A percentile compares a stretch with the other conserved stretches of the same genome.
Conservation (phyloP, 495 filamentous ascomycete genomes). For the Penicillium manginii region DNA sequence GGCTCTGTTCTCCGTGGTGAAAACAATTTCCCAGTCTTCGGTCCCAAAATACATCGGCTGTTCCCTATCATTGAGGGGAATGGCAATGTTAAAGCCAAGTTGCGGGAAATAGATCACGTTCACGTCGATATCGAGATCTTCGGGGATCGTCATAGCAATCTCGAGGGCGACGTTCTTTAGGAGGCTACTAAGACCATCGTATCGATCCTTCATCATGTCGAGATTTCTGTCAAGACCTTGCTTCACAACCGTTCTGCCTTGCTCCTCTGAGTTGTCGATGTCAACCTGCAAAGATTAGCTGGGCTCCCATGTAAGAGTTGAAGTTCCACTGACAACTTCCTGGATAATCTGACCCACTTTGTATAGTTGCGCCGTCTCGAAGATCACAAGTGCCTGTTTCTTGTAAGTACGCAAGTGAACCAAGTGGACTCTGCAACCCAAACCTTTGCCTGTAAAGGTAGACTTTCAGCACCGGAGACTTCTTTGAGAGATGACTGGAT, state of each 20-base stretch:
- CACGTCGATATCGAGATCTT: conserved; percentile 61
- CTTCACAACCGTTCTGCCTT: conserved; percentile 73
- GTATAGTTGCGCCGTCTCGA: conserved; percentile 59
- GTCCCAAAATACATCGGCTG: conserved; percentile 68
- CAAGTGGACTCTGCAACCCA: conserved; percentile 5
- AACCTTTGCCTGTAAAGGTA: conserved; percentile 65
- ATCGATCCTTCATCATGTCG: conserved; percentile 75
- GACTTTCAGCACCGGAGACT: conserved; percentile 55
- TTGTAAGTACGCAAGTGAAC: conserved; percentile 13
- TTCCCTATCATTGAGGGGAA: conserved; percentile 65
- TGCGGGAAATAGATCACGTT: conserved; percentile 89
- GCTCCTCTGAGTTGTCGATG: conserved; percentile 76
- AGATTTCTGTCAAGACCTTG: conserved; percentile 74
- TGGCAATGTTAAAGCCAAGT: conserved; percentile 84
- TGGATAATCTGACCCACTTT: conserved; percentile 70
- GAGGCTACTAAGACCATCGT: conserved; percentile 74
- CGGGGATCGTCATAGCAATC: conserved; percentile 65
- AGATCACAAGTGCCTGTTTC: conserved; percentile 38
- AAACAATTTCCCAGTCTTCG: conserved; percentile 75
- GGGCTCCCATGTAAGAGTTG: background rate
- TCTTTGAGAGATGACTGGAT: conserved; percentile 69
- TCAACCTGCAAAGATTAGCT: conserved; percentile 61
- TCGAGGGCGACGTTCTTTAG: conserved; percentile 67
- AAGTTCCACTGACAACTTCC: conserved; percentile 51
- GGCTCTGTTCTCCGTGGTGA: conserved; percentile 68